Evolutionary conservation across 1,284 basidiomycete genomes (phyloP), one percentile per base, ranked within the genome.

Genomic region (Tremellales sp.): DNA sequence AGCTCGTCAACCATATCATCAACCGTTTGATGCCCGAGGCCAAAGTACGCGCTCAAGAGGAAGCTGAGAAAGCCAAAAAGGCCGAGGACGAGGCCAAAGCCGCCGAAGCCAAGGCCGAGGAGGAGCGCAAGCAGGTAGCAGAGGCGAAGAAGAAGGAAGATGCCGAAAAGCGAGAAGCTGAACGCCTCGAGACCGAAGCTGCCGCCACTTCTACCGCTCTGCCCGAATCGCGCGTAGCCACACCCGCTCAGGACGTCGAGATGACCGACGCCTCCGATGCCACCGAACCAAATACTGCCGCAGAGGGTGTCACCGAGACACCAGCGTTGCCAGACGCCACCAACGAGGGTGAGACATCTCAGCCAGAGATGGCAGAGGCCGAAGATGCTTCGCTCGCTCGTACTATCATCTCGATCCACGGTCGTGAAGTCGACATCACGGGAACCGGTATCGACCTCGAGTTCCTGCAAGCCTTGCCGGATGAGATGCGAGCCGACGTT

Each of bases 401-500:
- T 35, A 79, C 93, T 12, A 89, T 86, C 2, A 86, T 97, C 64
- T 80, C 81, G 72, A 89, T 98, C 51, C 87, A 93, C 69, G 96
- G 94, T 43, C 87, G 83, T 55, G 81, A 85, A n/a, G 89, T 98
- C 25, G 96, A 99, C 69, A 98, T 99, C 66, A 98, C 96, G 8
- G 92, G 97, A 64, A 94, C 92, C 13, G 96, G 96, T 7, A 97
- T 99, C 65, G 96, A 98, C 69, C 91, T 93, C 1, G 93, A 89
- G 8, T 98, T 99, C 81, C 77, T 99, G 47, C 92, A 97, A 74
- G 96, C 96, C 17, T 77, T 99, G 23, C 96, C 96, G 0, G 96
- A 98, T 68, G 94, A 98, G 60, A 96, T 99, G 87, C 84, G 96
- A 42, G 94, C 97, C 68, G 96, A 99, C 70, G 92, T 98, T 24